A percentile compares a stretch with the other conserved stretches of the same genome.
These are phyloP conservation scores for Panus rudis DNA, from an alignment of 768 basidiomycete species.

Conservation along the genomic window DNA sequence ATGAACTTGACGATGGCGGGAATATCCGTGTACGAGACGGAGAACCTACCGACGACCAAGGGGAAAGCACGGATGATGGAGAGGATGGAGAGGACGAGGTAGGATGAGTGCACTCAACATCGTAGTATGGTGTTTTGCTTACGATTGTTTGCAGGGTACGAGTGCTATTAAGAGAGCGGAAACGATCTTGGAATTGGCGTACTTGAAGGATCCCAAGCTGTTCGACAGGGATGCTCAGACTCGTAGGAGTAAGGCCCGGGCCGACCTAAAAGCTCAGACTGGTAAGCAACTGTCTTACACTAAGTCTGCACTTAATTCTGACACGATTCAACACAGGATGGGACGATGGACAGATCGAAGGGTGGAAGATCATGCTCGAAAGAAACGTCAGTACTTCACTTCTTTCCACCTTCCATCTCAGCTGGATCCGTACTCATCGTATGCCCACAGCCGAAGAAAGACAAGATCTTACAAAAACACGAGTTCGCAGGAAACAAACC, in stretches of 20 bases:
- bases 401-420: neutral
- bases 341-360: constrained; percentile 84
- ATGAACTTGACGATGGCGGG: constrained; percentile 43
- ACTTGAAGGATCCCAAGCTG: constrained; percentile 63
- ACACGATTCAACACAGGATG: constrained; percentile 39
- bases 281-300: constrained; percentile 30
- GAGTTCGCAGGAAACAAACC: constrained; percentile 64
- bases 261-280: constrained; percentile 61
- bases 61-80: constrained; percentile 35
- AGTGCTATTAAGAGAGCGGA: constrained; percentile 34
- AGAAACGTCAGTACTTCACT: constrained; percentile 54
- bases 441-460: constrained; percentile 55
- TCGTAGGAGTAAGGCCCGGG: constrained; percentile 58
- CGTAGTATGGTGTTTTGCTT: neutral
- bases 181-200: constrained; percentile 68
- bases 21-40: constrained; percentile 57
- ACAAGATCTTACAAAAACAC: constrained; percentile 66
- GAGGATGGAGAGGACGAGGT: constrained; percentile 27
- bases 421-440: neutral
- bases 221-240: constrained; percentile 77
- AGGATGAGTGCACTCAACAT: constrained; percentile 1
- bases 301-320: neutral
- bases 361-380: constrained; percentile 88
- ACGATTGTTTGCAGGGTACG: neutral
- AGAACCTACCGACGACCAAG: constrained; percentile 35